Conservation (phyloP, 805 yeast species). For the Starmera amethionina region DNA sequence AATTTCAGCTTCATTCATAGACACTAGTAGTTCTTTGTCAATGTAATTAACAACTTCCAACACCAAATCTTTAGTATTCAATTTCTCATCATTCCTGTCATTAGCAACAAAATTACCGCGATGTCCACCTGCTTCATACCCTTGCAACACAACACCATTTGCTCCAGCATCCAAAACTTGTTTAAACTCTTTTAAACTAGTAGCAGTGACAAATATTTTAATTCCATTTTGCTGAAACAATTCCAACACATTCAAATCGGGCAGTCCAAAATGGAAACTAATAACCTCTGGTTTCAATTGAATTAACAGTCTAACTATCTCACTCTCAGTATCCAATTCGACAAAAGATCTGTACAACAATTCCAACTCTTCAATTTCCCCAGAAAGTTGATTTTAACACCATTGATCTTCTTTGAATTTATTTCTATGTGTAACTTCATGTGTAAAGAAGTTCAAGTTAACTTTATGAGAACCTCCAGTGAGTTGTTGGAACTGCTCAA, state of each 20-base stretch:
- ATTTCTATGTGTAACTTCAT: slow-evolving; percentile 19
- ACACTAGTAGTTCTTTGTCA: background rate
- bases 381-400: slow-evolving; percentile 4
- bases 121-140: slow-evolving; percentile 60
- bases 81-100: slow-evolving; percentile 23
- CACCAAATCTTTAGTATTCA: slow-evolving; percentile 25
- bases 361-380: background rate
- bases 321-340: slow-evolving; percentile 1
- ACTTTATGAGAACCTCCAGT: slow-evolving; percentile 13
- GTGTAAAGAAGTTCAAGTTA: slow-evolving; percentile 40
- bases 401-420: slow-evolving; percentile 12
- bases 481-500: slow-evolving; percentile 6
- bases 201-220: slow-evolving; percentile 36
- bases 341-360: background rate
- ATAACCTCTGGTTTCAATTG: slow-evolving; percentile 31
- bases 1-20: background rate
- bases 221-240: slow-evolving; percentile 27
- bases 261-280: slow-evolving; percentile 47
- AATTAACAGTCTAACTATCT: slow-evolving; percentile 8
- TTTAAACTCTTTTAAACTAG: slow-evolving; percentile 33
- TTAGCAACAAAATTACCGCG: slow-evolving; percentile 35
- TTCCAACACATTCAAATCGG: slow-evolving; percentile 22
- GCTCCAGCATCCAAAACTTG: slow-evolving; percentile 22
- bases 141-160: slow-evolving; percentile 46
- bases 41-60: slow-evolving; percentile 13